These are phyloP conservation scores for Omphalotus guepiniiformis DNA, from an alignment of 768 basidiomycete species.

Conservation along the genomic window DNA sequence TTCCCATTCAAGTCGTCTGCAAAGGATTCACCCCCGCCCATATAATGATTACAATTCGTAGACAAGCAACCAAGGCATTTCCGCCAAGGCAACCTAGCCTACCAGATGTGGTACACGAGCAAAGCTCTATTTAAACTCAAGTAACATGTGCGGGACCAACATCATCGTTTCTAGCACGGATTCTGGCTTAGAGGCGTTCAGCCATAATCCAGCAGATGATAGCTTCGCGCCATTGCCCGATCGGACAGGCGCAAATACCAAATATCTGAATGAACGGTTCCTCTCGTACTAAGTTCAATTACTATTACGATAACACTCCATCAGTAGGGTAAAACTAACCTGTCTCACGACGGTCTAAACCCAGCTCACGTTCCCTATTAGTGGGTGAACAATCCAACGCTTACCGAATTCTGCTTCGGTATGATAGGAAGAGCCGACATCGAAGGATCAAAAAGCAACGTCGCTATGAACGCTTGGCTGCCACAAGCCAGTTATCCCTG, in stretches of 20 bases:
- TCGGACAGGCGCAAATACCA: slow-evolving; percentile 79
- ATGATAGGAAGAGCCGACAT: slow-evolving; percentile 82
- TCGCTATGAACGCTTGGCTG: slow-evolving; percentile 83
- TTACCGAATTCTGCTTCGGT: slow-evolving; percentile 77
- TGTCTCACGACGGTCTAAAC: slow-evolving; percentile 83
- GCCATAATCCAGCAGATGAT: slow-evolving; percentile 82
- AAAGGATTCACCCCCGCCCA: slow-evolving; percentile 72
- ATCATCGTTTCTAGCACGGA: slow-evolving; percentile 74
- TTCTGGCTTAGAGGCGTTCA: slow-evolving; percentile 84
- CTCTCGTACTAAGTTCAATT: slow-evolving; percentile 82
- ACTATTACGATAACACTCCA: slow-evolving; percentile 65
- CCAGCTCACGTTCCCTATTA: slow-evolving; percentile 79
- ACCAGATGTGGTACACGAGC: slow-evolving; percentile 67
- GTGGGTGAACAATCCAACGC: slow-evolving; percentile 79
- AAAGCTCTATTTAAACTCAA: slow-evolving; percentile 64
- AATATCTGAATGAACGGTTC: slow-evolving; percentile 81
- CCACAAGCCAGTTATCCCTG: slow-evolving; percentile 79
- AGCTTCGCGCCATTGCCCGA: slow-evolving; percentile 76
- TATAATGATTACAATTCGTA: slow-evolving; percentile 61
- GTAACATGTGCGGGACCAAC: slow-evolving; percentile 63
- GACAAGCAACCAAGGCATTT: slow-evolving; percentile 51
- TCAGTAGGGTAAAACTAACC: slow-evolving; percentile 86
- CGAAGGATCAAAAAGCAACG: slow-evolving; percentile 81
- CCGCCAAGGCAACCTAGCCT: slow-evolving; percentile 43
- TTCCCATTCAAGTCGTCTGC: slow-evolving; percentile 76